These are phyloP conservation scores for Mortierella sp. DNA, from an alignment of 371 early-diverging fungal genomes.

Conservation along the genomic window DNA sequence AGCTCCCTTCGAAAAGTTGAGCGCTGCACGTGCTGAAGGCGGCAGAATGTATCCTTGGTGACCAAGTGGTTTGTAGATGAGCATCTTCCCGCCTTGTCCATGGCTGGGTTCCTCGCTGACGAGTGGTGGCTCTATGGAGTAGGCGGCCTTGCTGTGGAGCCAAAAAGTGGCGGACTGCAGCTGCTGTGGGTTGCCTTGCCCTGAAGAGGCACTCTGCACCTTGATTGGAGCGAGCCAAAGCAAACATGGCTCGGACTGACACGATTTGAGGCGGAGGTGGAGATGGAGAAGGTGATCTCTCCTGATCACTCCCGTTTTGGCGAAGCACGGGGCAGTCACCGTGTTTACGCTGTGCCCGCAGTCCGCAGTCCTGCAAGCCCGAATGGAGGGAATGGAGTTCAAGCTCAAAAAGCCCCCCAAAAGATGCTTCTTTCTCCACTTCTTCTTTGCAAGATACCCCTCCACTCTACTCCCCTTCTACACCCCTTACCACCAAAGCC, in stretches of 20 bases:
- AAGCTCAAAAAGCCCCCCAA: too few species aligned
- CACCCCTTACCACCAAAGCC: neutral
- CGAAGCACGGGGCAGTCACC: too few species aligned
- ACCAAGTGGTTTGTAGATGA: neutral
- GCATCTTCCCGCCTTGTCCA: neutral
- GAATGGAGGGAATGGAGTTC: too few species aligned
- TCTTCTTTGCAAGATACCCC: neutral
- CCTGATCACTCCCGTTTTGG: too few species aligned
- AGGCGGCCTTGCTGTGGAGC: conserved; percentile 1
- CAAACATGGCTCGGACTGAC: too few species aligned
- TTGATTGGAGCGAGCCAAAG: neutral
- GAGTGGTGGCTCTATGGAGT: neutral
- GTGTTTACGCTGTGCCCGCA: too few species aligned
- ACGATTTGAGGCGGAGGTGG: too few species aligned
- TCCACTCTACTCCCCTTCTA: neutral
- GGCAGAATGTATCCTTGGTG: neutral
- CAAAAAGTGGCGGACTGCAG: neutral
- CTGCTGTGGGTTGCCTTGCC: neutral
- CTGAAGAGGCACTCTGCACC: neutral
- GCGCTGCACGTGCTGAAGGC: conserved; percentile 10
- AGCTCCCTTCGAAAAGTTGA: neutral
- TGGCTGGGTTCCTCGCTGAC: too few species aligned
- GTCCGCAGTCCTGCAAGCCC: conserved; percentile 4
- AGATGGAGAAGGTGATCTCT: too few species aligned
- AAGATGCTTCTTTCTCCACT: neutral